Evolutionary conservation across 257 asterid genomes (phyloP).

Genomic region (Paulownia fortunei): DNA sequence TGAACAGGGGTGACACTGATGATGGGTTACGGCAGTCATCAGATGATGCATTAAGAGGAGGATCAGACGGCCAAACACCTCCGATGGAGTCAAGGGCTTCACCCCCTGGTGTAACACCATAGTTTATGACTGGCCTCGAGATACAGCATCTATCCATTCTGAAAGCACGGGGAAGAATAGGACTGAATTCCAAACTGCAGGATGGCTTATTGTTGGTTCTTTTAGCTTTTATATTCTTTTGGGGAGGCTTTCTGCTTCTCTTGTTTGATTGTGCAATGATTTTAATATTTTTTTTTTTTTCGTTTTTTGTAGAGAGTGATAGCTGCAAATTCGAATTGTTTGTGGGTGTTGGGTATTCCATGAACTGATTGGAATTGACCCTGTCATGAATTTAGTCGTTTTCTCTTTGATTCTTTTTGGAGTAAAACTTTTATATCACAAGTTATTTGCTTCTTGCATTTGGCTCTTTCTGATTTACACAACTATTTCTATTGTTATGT

Average conservation of each 20-base stretch:
- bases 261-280: conserved; percentile 52
- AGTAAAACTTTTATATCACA: neutral
- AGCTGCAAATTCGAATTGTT: conserved; percentile 43
- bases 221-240: conserved; percentile 43
- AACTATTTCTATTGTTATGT: too few relatives aligned
- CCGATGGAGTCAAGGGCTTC: conserved; percentile 71
- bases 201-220: conserved; percentile 27
- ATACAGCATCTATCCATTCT: neutral
- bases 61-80: conserved; percentile 84
- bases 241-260: conserved; percentile 38
- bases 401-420: conserved; percentile 31
- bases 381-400: conserved; percentile 30
- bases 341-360: conserved; percentile 41
- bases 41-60: conserved; percentile 73
- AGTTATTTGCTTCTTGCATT: conserved; percentile 24
- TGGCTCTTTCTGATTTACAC: conserved; percentile 18
- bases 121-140: conserved; percentile 11
- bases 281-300: conserved; percentile 10
- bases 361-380: conserved; percentile 47
- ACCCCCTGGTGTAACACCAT: conserved; percentile 68
- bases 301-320: conserved; percentile 32
- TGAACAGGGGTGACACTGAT: conserved; percentile 73
- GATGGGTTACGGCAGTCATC: conserved; percentile 78
- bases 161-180: neutral
- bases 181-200: conserved; percentile 28